Evolutionary conservation across 768 basidiomycete species (phyloP).

Genomic region (Lentinula aciculospora): DNA sequence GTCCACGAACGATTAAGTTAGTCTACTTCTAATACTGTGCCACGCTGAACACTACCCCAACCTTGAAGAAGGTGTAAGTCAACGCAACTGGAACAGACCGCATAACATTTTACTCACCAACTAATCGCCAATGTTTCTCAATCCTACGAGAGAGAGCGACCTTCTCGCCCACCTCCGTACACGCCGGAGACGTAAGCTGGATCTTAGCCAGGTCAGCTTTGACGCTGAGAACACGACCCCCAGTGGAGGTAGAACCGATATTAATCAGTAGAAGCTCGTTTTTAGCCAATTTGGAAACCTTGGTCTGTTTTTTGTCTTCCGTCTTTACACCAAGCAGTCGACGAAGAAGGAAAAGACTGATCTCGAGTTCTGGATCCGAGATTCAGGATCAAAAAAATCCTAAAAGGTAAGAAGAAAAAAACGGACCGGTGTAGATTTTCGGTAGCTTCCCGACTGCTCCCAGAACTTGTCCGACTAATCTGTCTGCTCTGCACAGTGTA

Average conservation of each 20-base stretch:
- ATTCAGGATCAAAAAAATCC: neutral
- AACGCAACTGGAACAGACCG: neutral
- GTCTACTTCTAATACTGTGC: conserved; percentile 78
- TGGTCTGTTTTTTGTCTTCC: conserved; percentile 98
- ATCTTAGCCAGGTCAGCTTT: conserved; percentile 96
- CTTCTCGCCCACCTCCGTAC: conserved; percentile 96
- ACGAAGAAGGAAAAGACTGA: conserved; percentile 90
- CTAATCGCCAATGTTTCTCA: conserved; percentile 97
- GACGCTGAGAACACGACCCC: conserved; percentile 89
- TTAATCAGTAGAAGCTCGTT: conserved; percentile 94
- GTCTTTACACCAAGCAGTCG: conserved; percentile 97
- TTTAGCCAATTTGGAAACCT: conserved; percentile 86
- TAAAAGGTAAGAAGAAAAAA: neutral
- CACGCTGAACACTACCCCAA: conserved; percentile 81
- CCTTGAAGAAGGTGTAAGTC: conserved; percentile 23
- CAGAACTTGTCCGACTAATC: conserved; percentile 93
- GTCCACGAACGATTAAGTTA: conserved; percentile 22
- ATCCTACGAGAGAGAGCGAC: conserved; percentile 92
- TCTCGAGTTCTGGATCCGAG: conserved; percentile 66
- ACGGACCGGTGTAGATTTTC: conserved; percentile 80
- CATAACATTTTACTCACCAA: conserved; percentile 52
- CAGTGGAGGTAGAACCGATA: conserved; percentile 96
- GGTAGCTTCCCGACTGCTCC: conserved; percentile 94
- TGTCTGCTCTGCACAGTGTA: conserved; percentile 93
- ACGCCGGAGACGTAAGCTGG: conserved; percentile 88